Conservation (phyloP, 2,329 filamentous ascomycete species). For the Calonectria crousiana region DNA sequence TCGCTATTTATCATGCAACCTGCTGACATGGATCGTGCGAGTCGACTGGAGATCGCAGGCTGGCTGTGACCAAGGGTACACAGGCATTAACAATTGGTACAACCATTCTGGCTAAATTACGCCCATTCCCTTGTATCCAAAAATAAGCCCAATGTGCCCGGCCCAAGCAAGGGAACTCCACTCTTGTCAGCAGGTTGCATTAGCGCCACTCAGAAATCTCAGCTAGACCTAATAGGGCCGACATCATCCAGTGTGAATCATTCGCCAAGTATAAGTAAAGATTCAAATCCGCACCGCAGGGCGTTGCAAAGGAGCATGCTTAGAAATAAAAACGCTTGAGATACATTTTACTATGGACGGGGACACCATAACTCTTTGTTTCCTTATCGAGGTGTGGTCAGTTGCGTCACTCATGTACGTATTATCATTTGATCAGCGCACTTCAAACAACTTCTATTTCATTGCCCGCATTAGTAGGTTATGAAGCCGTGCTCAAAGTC, state of each 20-base stretch:
- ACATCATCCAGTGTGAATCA: neutral
- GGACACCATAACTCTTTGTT: neutral
- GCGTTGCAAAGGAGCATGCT: neutral
- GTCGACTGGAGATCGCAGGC: neutral
- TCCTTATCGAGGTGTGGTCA: neutral
- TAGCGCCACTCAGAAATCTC: neutral
- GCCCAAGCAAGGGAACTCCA: neutral
- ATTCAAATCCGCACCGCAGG: neutral
- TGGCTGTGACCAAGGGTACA: neutral
- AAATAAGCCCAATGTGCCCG: neutral
- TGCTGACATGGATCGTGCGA: neutral
- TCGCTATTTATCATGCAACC: constrained; percentile 12
- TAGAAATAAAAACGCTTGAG: neutral
- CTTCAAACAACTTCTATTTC: neutral
- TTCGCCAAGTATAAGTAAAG: neutral
- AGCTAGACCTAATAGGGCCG: neutral
- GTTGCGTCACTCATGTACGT: neutral
- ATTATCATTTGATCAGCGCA: neutral
- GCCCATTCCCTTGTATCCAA: accelerated
- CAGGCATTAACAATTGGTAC: neutral
- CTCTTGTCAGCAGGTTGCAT: constrained; percentile 17
- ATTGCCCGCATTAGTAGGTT: neutral
- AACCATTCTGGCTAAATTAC: neutral
- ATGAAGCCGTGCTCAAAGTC: neutral
- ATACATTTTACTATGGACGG: neutral